These are phyloP conservation scores for Boeremia exigua DNA, from an alignment of 2,329 filamentous ascomycete species.

Conservation along the genomic window DNA sequence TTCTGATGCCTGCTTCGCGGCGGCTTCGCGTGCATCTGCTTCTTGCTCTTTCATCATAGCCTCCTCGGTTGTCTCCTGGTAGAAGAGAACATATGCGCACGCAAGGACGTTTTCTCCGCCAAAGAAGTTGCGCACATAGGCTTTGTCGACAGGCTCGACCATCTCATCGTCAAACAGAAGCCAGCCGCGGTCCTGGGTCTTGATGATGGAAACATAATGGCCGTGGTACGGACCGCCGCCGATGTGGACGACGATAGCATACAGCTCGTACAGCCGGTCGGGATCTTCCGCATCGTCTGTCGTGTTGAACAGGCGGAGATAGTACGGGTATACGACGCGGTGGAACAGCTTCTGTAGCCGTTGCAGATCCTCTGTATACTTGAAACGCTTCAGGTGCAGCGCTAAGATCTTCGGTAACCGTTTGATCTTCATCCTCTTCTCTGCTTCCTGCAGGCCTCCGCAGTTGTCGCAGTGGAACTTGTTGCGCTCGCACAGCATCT, in stretches of 20 bases:
- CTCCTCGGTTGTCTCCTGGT: conserved; percentile 84
- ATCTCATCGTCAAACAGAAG: conserved; percentile 97
- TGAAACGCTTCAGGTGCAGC: conserved; percentile 94
- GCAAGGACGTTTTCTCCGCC: conserved; percentile 85
- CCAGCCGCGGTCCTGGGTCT: conserved; percentile 95
- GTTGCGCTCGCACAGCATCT: conserved; percentile 96
- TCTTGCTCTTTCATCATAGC: conserved; percentile 80
- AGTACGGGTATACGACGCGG: conserved; percentile 94
- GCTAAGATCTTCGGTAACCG: conserved; percentile 88
- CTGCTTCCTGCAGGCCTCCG: conserved; percentile 93
- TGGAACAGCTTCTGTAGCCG: conserved; percentile 96
- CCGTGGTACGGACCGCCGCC: conserved; percentile 96
- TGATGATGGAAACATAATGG: conserved; percentile 97
- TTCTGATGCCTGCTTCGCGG: conserved; percentile 42
- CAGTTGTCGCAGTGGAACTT: conserved; percentile 99
- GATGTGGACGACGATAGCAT: conserved; percentile 96
- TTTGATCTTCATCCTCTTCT: conserved; percentile 99
- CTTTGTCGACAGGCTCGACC: conserved; percentile 96
- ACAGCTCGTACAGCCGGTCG: conserved; percentile 92
- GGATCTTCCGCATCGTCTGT: conserved; percentile 94
- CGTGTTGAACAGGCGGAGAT: conserved; percentile 95
- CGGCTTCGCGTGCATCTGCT: conserved; percentile 67
- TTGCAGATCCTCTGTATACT: conserved; percentile 95
- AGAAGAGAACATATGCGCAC: conserved; percentile 96
- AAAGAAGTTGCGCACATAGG: conserved; percentile 96